Base-by-base conservation (phyloP, 2,329 filamentous ascomycete genomes). In the Trichoderma koningii region DNA sequence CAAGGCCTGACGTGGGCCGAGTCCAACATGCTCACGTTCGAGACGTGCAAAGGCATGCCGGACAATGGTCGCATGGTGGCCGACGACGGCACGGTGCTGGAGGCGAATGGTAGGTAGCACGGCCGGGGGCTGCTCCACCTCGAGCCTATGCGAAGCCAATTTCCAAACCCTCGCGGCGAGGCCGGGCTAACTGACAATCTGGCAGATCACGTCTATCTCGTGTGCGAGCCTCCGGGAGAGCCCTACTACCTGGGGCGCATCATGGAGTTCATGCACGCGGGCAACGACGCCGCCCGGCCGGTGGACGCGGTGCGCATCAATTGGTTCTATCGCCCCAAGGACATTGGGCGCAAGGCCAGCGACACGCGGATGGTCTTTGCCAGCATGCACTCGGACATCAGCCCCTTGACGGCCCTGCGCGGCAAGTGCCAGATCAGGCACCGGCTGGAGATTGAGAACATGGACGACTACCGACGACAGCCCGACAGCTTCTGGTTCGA, bases 341-440 rank as follows among this genome's bases (percentile, higher is more conserved):
- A 99, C 79, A 96, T 98, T 74, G 91, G 92, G 70, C 91, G 93
- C 71, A 95, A 93, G 79, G 89, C 91, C 71, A 89, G 91, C 76
- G 95, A 99, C 81, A 94, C 91, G 66, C 90, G 95, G 68, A 83
- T 94, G 72, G 87, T 99, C 60, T 97, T 94, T 78, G 94, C 93
- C 68, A 97, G 95, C 34, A 99, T 99, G 95, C 95, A 99, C 78
- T 98, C 95, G 28, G 95, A 99, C 80, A 90, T 93, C 68, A 96
- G 92, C 75, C 95, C 95, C 65, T 83, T 99, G 72, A 93, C 93
- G 57, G 92, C 95, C 52, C 82, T 99, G 71, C 92, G 95, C 73
- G 95, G 95, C 70, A 97, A 96, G 80, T 98, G 94, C 78, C 87
- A 89, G 69, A 95, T 99, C 76, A 85, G 86, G 76, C 95, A 99